A percentile compares a stretch with the other conserved stretches of the same genome.
phyloP scores from a whole-genome alignment of 176 grass and related monocot species.

The maize (Zea mays) region Zm-B73-REFERENCE-NAM-5.0 NC_050097.1:150390001-150390500 shows the following conservation, averaged over 20 bases:
- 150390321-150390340: constrained; percentile 90
- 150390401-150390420: constrained; percentile 74
- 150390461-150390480: too few relatives aligned
- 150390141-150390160: constrained; percentile 72
- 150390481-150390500: constrained; percentile 61
- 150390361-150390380: constrained; percentile 69
- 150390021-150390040: constrained; percentile 87
- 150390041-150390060: constrained; percentile 76
- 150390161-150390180: constrained; percentile 55
- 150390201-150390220: background rate
- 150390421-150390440: background rate
- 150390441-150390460: too few relatives aligned
- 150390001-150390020: constrained; percentile 83
- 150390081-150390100: constrained; percentile 86
- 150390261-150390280: constrained; percentile 94
- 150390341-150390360: constrained; percentile 96
- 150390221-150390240: constrained; percentile 90
- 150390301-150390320: constrained; percentile 75
- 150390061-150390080: constrained; percentile 60
- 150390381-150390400: constrained; percentile 86
- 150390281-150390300: constrained; percentile 76
- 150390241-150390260: constrained; percentile 94
- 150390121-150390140: constrained; percentile 54
- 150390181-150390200: constrained; percentile 33
- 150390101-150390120: constrained; percentile 77